Base-by-base conservation (phyloP, 2,329 filamentous ascomycete species). In the Epichloe gansuensis region DNA sequence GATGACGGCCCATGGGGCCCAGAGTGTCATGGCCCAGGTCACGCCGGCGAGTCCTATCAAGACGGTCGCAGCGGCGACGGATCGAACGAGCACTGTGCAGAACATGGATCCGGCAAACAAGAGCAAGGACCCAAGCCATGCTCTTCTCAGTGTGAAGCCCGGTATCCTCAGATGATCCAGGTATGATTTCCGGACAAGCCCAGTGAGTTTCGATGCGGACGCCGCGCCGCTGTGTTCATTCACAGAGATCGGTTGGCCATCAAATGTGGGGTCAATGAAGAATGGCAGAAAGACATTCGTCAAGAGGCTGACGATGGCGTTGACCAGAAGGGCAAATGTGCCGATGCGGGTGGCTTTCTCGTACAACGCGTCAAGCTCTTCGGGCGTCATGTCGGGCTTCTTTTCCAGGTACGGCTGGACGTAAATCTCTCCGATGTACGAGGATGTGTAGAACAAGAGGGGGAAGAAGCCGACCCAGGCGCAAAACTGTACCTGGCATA, bases 401-500 rank as follows among this genome's bases (percentile, higher is more conserved):
- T 78, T 72, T 57, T 82, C 75, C 49, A 96, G 82, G 59, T 78
- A 86, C 0, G 89, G 89, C 63, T 95, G 85, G 17, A 89, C 86
- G 60, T 95, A 95, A 52, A 97, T 87, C 64, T 95, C 89, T 55
- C 87, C 90, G 59, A 96, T 85, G 66, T 93, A 97, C 17, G 89
- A 94, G 1, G 89, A 95, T 5, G 89, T 89, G 71, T 97, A 97
- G 70, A 95, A 96, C 3, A 97, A 76, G 66, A 95, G 89, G 1
- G 90, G 90, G 61, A 96, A 97, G 81, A 91, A 96, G 50, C 89
- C 91, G 52, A 96, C 83, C 90, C 90, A 97, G 5, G 89, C 88
- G 55, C 84, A 90, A 59, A 91, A 81, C 64, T 93, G 87, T 0
- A 90, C 85, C 57, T 82, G 72, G 63, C 90, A 96, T 39, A 96